phyloP scores from a whole-genome alignment of 2,329 filamentous ascomycete species.

The Fusarium sp. region DNA sequence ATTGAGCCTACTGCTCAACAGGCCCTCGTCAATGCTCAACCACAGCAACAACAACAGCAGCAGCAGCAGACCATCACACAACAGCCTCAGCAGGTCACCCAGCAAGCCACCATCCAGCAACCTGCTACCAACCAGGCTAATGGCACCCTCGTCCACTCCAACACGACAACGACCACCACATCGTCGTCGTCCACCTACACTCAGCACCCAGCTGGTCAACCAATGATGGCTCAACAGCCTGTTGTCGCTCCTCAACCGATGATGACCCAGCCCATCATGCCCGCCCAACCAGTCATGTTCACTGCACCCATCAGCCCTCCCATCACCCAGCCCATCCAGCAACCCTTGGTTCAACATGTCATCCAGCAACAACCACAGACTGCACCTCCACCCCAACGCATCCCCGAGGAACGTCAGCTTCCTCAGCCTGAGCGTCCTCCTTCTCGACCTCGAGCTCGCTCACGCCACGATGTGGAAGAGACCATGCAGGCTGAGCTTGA shows the following conservation, averaged over 20 bases:
- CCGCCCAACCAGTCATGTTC: conserved; percentile 22
- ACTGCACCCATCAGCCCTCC: conserved; percentile 28
- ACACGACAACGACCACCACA: conserved; percentile 19
- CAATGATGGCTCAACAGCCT: conserved; percentile 31
- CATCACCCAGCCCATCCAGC: conserved; percentile 26
- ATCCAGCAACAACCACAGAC: conserved; percentile 29
- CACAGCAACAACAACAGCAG: conserved; percentile 26
- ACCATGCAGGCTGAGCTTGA: conserved; percentile 39
- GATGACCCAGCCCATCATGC: conserved; percentile 30
- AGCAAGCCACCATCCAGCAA: conserved; percentile 26
- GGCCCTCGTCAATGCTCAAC: conserved; percentile 9
- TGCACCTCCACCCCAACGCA: conserved; percentile 16
- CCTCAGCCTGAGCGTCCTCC: conserved; percentile 26
- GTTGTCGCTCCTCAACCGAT: conserved; percentile 34
- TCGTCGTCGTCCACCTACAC: conserved; percentile 21
- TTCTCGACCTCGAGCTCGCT: conserved; percentile 32
- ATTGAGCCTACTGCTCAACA: conserved; percentile 40
- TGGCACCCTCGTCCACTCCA: conserved; percentile 23
- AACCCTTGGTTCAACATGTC: conserved; percentile 19
- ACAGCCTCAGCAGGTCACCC: conserved; percentile 10
- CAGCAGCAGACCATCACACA: conserved; percentile 15
- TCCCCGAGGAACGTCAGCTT: conserved; percentile 34
- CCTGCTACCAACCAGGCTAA: conserved; percentile 13
- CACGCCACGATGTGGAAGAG: conserved; percentile 37
- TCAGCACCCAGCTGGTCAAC: conserved; percentile 33